Base-by-base conservation (phyloP, 208 protist species). In the Polymyxa betae region DNA sequence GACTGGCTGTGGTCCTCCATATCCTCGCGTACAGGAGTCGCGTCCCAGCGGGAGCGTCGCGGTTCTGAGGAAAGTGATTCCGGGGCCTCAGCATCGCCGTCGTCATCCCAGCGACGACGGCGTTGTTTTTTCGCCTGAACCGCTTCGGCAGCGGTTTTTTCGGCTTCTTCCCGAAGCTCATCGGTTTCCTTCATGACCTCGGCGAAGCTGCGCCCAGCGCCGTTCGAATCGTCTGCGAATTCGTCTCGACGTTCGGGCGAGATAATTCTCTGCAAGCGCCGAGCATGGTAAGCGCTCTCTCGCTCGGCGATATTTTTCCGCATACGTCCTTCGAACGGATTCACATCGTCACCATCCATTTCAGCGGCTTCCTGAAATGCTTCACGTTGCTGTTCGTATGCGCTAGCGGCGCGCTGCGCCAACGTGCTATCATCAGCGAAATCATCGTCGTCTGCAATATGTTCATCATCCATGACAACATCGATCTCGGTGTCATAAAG, bases 131-230 rank as follows among this genome's bases (percentile, higher is more conserved):
- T 43, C 5, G 72, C 72, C 72, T 82, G 10, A 12, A n/a, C 72
- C 72, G 72, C 72, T 82, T 82, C 16, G 10, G 5, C 72, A 43
- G 72, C 72, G 5, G 16, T 5, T 20, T 5, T n/a, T 82, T 5
- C 72, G 12, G n/a, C 35, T 43, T 82, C 72, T 82, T 82, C 72
- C 40, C 72, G 5, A 5, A 20, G 5, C 5, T 45, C 40, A n/a
- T 82, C 72, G 16, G 72, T 82, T 45, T 82, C 72, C n/a, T 82
- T 35, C 72, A 82, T 82, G 72, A 82, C n/a, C 5, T 82, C 72
- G 72, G 72, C 72, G n/a, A 82, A 82, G 5, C 35, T 16, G n/a
- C 72, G 72, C 5, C 16, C 72, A n/a, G 16, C 72, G 35, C 12
- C 35, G 72, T 5, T n/a, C 40, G 5, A 20, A 35, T 82, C 72